Percentiles rank a stretch among this genome's conserved stretches.
Conservation (phyloP, 2,329 filamentous ascomycete genomes). For the Penicillium sp. region DNA sequence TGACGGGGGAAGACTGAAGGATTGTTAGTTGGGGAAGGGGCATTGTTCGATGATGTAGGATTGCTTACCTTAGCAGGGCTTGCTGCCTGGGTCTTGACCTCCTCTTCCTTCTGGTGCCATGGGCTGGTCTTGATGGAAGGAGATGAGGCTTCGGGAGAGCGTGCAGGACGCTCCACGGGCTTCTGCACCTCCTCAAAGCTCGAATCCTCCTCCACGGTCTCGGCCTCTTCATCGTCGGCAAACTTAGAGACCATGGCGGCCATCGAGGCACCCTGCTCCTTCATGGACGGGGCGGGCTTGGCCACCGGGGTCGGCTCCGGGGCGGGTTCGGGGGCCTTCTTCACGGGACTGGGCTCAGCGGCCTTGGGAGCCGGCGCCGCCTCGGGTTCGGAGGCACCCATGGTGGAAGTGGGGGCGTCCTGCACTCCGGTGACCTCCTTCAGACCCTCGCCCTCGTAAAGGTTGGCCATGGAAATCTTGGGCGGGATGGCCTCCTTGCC, state of each 20-base stretch:
- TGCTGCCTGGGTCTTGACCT: too few species aligned
- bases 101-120: too few species aligned
- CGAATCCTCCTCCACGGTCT: constrained; percentile 55
- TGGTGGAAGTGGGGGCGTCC: constrained; percentile 28
- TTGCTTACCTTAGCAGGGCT: too few species aligned
- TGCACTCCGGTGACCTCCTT: constrained; percentile 57
- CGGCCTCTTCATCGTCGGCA: constrained; percentile 62
- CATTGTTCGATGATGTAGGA: too few species aligned
- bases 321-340: constrained; percentile 22
- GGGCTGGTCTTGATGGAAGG: too few species aligned
- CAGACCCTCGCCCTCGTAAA: constrained; percentile 76
- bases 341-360: constrained; percentile 18
- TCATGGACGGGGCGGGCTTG: constrained; percentile 59
- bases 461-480: constrained; percentile 85
- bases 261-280: constrained; percentile 80
- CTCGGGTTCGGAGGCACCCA: constrained; percentile 42
- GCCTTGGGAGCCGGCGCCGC: constrained; percentile 38
- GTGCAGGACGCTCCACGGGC: constrained; percentile 56
- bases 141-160: constrained; percentile 16
- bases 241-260: constrained; percentile 76
- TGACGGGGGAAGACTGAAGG: too few species aligned
- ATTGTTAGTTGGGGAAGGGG: too few species aligned
- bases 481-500: constrained; percentile 76
- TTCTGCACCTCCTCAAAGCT: constrained; percentile 81
- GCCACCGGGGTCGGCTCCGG: constrained; percentile 29